These are phyloP conservation scores for Zygosaccharomyces pseudobailii DNA, from an alignment of 1,139 yeast genomes.

Conservation along the genomic window DNA sequence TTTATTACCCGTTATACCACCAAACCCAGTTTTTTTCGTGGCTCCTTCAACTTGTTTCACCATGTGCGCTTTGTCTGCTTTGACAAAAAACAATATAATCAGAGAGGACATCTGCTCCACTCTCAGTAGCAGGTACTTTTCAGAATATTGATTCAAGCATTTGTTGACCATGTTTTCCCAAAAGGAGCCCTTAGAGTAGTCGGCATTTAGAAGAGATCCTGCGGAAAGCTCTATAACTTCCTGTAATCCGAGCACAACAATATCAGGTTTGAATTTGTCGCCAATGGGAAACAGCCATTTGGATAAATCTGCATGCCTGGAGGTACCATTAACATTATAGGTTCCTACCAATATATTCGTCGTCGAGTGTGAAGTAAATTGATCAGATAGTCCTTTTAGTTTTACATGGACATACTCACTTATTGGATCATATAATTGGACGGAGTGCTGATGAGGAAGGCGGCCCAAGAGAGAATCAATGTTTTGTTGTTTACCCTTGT, in stretches of 20 bases:
- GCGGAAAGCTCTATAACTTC: slow-evolving; percentile 90
- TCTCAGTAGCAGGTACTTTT: slow-evolving; percentile 62
- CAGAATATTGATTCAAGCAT: slow-evolving; percentile 48
- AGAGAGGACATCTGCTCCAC: slow-evolving; percentile 88
- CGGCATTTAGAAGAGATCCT: slow-evolving; percentile 68
- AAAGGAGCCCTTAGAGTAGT: slow-evolving; percentile 55
- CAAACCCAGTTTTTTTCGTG: slow-evolving; percentile 86
- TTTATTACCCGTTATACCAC: slow-evolving; percentile 92
- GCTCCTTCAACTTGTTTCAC: slow-evolving; percentile 72
- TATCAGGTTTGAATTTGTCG: slow-evolving; percentile 49
- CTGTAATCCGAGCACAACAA: slow-evolving; percentile 84
- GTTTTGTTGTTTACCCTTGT: slow-evolving; percentile 79
- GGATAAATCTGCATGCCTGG: slow-evolving; percentile 49
- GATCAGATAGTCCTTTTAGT: slow-evolving; percentile 45
- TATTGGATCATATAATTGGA: slow-evolving; percentile 79
- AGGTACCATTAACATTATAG: slow-evolving; percentile 80
- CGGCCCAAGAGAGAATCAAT: slow-evolving; percentile 85
- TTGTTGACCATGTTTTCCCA: slow-evolving; percentile 59
- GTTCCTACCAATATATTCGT: slow-evolving; percentile 78
- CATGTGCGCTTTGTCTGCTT: slow-evolving; percentile 47
- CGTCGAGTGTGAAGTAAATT: slow-evolving; percentile 57
- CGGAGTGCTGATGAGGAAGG: slow-evolving; percentile 63
- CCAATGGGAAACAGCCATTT: slow-evolving; percentile 80
- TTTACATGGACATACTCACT: slow-evolving; percentile 71
- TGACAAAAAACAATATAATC: slow-evolving; percentile 61